phyloP scores from a whole-genome alignment of 164 flowering plant genomes.

The Vitis labrusca region DNA sequence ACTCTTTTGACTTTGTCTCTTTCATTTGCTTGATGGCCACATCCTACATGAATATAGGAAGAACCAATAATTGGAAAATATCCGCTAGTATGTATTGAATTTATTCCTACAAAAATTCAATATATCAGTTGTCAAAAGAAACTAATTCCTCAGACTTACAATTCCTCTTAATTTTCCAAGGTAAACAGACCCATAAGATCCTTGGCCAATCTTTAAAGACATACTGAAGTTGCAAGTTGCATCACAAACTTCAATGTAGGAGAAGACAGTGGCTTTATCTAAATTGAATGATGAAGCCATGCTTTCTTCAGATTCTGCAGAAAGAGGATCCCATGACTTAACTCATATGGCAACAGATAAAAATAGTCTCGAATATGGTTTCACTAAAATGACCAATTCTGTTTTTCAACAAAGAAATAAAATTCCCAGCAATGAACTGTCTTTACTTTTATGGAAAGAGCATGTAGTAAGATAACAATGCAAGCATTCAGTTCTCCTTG shows the following conservation, averaged over 20 bases:
- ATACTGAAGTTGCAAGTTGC: conserved; percentile 29
- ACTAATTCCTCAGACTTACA: conserved; percentile 12
- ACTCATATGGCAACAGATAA: background rate
- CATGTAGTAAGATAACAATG: background rate
- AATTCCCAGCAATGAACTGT: background rate
- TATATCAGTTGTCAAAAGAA: no score
- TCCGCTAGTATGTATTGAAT: background rate
- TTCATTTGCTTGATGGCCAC: conserved; percentile 49
- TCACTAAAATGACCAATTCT: background rate
- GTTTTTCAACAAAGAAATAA: background rate
- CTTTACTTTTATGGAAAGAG: conserved; percentile 3
- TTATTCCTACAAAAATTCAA: background rate
- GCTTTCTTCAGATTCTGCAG: conserved; percentile 21
- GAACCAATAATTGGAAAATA: no score
- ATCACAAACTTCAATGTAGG: conserved; percentile 23
- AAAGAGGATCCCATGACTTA: background rate
- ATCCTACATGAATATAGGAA: conserved; percentile 19
- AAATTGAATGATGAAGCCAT: conserved; percentile 10
- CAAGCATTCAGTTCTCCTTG: background rate
- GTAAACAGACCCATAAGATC: conserved; percentile 39
- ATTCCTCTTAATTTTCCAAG: conserved; percentile 27
- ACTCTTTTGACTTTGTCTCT: conserved; percentile 39
- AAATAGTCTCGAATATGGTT: background rate
- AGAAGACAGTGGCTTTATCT: conserved; percentile 23
- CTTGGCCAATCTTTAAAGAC: conserved; percentile 33